Evolutionary conservation across 345 rosid species (phyloP).

Genomic region (Aethionema arabicum): DNA sequence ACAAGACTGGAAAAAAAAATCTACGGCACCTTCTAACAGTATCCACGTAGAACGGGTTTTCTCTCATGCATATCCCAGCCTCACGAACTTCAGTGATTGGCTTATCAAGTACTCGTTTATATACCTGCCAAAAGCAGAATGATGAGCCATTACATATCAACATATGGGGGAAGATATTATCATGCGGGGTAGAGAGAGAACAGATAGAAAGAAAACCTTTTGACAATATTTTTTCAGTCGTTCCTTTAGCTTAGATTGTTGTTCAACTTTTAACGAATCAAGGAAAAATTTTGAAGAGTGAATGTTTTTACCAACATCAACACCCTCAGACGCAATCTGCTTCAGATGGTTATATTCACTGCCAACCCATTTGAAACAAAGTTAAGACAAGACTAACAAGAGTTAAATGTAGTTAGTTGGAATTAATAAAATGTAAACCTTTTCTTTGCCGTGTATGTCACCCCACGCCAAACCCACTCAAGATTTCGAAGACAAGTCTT

Average conservation of each 20-base stretch:
- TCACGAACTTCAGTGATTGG: constrained; percentile 93
- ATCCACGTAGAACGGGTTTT: constrained; percentile 89
- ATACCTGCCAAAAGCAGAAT: constrained; percentile 54
- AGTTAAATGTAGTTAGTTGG: constrained; percentile 16
- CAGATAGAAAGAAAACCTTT: constrained; percentile 51
- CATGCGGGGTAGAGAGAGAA: neutral
- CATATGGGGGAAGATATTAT: constrained; percentile 25
- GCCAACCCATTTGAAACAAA: constrained; percentile 36
- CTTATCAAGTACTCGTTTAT: constrained; percentile 77
- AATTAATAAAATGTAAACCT: constrained; percentile 49
- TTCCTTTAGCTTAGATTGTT: constrained; percentile 74
- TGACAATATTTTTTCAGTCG: constrained; percentile 86
- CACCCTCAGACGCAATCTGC: constrained; percentile 90
- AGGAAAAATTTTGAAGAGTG: constrained; percentile 73
- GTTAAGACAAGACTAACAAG: constrained; percentile 27
- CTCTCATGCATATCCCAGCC: constrained; percentile 99
- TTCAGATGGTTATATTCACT: constrained; percentile 91
- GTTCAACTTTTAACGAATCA: constrained; percentile 83
- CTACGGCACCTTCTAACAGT: constrained; percentile 84
- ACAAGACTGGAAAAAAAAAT: constrained; percentile 27
- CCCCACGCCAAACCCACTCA: constrained; percentile 99
- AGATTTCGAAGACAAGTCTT: constrained; percentile 91
- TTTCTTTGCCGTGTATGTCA: constrained; percentile 76
- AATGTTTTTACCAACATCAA: constrained; percentile 58
- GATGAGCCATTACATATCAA: constrained; percentile 24